These are phyloP conservation scores for Babjeviella inositovora DNA, from an alignment of 805 yeast species.

Conservation along the genomic window DNA sequence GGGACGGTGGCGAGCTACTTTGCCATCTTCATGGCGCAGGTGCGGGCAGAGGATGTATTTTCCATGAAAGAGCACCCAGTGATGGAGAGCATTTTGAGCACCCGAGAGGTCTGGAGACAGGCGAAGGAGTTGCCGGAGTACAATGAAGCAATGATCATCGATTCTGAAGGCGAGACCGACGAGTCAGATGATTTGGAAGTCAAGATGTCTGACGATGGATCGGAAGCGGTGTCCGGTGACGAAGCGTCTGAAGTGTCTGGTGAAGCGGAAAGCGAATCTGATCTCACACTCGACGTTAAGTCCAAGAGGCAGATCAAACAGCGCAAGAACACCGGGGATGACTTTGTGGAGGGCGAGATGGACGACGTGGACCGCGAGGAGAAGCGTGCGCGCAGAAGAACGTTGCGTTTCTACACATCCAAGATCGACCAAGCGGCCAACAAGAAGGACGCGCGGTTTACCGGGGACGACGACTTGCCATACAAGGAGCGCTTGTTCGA, in stretches of 20 bases:
- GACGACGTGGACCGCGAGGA: conserved; percentile 82
- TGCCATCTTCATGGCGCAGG: conserved; percentile 48
- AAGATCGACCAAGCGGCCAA: conserved; percentile 78
- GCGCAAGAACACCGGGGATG: conserved; percentile 17
- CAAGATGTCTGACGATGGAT: conserved; percentile 5
- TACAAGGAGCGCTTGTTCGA: conserved; percentile 83
- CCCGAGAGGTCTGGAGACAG: conserved; percentile 83
- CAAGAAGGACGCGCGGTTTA: conserved; percentile 38
- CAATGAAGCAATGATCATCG: conserved; percentile 4
- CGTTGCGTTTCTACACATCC: conserved; percentile 91
- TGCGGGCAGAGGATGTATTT: conserved; percentile 36
- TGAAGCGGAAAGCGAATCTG: conserved; percentile 27
- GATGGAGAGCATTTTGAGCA: conserved; percentile 71
- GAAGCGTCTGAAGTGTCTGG: conserved; percentile 8
- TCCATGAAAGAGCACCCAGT: conserved; percentile 76
- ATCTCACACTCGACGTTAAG: conserved; percentile 35
- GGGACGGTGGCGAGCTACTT: conserved; percentile 70
- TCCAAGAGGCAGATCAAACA: conserved; percentile 20
- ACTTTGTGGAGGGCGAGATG: conserved; percentile 53
- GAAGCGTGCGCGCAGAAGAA: conserved; percentile 60
- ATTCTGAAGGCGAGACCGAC: conserved; percentile 3
- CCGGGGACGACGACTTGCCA: conserved; percentile 86
- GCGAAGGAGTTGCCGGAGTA: conserved; percentile 37
- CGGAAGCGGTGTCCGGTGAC: conserved; percentile 7
- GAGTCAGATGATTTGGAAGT: conserved; percentile 3